Percentiles rank a stretch among this genome's conserved stretches.
Evolutionary conservation across 495 filamentous ascomycete genomes (phyloP).

Genomic region (Thozetella sp.): DNA sequence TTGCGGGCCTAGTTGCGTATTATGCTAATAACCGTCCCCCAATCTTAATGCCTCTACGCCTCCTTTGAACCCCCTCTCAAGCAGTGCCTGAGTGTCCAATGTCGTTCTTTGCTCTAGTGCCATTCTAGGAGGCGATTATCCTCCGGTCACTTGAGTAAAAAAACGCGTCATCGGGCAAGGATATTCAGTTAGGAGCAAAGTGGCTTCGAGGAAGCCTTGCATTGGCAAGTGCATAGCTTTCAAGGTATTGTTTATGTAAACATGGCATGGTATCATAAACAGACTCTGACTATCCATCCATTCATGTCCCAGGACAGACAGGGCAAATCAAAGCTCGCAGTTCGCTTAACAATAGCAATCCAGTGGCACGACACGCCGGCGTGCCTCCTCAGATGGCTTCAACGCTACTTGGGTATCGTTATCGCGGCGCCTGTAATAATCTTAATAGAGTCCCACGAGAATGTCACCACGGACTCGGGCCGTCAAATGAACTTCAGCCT

Average conservation of each 20-base stretch:
- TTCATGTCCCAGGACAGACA: neutral
- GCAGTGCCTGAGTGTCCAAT: too few relatives aligned
- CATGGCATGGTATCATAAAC: constrained; percentile 2
- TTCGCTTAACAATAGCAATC: neutral
- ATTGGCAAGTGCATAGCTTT: neutral
- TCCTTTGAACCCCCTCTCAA: too few relatives aligned
- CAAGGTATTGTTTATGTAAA: neutral
- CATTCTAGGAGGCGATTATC: too few relatives aligned
- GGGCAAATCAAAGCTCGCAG: neutral
- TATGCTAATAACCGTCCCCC: too few relatives aligned
- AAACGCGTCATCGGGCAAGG: too few relatives aligned
- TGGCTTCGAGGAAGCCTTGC: neutral
- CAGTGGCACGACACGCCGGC: neutral
- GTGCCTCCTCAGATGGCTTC: neutral
- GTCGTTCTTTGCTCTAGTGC: too few relatives aligned
- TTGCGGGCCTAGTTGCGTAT: too few relatives aligned
- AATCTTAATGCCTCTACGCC: too few relatives aligned
- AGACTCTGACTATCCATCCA: neutral
- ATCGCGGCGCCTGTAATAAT: neutral
- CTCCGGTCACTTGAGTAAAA: too few relatives aligned
- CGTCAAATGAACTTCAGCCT: constrained; percentile 47
- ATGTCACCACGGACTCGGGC: constrained; percentile 47
- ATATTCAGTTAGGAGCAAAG: neutral
- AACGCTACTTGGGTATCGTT: neutral
- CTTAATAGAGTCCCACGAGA: constrained; percentile 29